Base-by-base conservation (phyloP, 208 protist species). In the Wallacemonas sp. region DNA sequence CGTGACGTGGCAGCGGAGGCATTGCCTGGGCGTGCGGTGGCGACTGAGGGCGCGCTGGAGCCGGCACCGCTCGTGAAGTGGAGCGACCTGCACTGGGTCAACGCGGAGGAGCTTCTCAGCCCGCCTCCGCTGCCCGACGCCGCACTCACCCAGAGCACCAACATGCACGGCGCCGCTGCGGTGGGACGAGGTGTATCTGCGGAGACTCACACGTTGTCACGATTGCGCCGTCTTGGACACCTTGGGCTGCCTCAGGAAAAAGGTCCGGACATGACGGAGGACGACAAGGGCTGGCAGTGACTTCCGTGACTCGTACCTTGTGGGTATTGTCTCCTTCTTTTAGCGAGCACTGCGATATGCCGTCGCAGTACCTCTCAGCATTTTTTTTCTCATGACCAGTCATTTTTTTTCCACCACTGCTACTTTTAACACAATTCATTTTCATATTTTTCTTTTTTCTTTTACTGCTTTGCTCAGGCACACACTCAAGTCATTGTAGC, bases 41-140 rank as follows among this genome's bases (percentile, higher is more conserved):
- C 28, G n/a, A 19, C 51, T 12, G 51, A 58, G 6, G 19, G 63
- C 2, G 64, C 70, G 5, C 68, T 82, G 34, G 46, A 36, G 27
- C 46, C 51, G 21, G 36, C 61, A 14, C 70, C 67, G n/a, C 63
- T 62, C 55, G 76, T 82, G 15, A 6, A 75, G 55, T 30, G 72
- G 42, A 63, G 63, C 12, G 56, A 66, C 22, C 59, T 66, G 36
- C 62, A 66, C 39, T 82, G 68, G 56, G 62, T 78, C 14, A 82
- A 82, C 53, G 56, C 68, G 17, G 77, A 82, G 30, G 77, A 78
- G 42, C 28, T 78, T n/a, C 61, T 65, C 38, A 45, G 65, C 30
- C 27, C 38, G 34, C 44, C n/a, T n/a, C 51, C 51, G 9, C 3
- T 14, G 2, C n/a, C 28, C 11, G 2, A 24, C 8, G 51, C 24